phyloP scores from a whole-genome alignment of 345 rosid genomes.

The Salix arbutifolia region DNA sequence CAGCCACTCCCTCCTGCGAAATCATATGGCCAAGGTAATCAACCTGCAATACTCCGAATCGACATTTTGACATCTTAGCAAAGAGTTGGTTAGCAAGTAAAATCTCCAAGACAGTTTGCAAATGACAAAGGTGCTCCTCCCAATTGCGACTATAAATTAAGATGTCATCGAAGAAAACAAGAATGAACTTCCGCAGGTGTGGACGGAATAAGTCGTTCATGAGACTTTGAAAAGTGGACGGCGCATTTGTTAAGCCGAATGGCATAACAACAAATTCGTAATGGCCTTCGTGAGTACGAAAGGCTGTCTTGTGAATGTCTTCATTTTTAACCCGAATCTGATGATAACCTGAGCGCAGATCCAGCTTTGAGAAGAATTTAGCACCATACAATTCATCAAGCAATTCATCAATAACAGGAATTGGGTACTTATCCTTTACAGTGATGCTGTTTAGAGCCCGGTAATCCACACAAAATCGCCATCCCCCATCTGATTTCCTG shows the following conservation, averaged over 20 bases:
- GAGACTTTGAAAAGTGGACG: background rate
- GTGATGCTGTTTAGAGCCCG: background rate
- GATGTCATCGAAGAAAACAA: too few species aligned
- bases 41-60: too few species aligned
- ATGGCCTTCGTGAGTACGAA: background rate
- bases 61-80: too few species aligned
- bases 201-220: background rate
- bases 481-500: background rate
- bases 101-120: too few species aligned
- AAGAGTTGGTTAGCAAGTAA: too few species aligned
- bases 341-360: background rate
- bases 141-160: too few species aligned
- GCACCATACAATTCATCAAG: background rate
- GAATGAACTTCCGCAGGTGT: too few species aligned
- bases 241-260: background rate
- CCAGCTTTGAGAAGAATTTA: background rate
- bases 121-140: too few species aligned
- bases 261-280: background rate
- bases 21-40: too few species aligned
- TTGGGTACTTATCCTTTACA: background rate
- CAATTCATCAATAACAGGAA: background rate
- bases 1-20: too few species aligned
- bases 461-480: background rate
- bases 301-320: background rate
- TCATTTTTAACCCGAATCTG: background rate